These are phyloP conservation scores for Cercospora canescens DNA, from an alignment of 2,329 filamentous ascomycete genomes.

Conservation along the genomic window DNA sequence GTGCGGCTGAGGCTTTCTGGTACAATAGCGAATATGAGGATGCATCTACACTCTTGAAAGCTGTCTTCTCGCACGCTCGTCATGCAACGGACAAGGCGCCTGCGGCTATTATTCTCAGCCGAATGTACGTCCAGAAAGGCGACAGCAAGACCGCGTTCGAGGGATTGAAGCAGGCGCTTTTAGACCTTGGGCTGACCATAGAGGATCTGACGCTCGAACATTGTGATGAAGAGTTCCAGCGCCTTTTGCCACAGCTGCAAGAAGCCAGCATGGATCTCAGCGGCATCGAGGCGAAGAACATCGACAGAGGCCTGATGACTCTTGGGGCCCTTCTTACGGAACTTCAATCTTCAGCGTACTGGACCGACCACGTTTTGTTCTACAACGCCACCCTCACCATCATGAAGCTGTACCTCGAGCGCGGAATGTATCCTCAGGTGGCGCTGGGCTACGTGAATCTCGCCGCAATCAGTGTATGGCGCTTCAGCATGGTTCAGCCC, in stretches of 20 bases:
- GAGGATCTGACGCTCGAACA: constrained; percentile 69
- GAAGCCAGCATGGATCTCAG: constrained; percentile 19
- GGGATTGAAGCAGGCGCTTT: constrained; percentile 69
- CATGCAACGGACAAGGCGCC: constrained; percentile 75
- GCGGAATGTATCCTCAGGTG: constrained; percentile 68
- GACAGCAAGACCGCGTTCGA: constrained; percentile 69
- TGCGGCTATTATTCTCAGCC: constrained; percentile 79
- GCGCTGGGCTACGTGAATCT: constrained; percentile 68
- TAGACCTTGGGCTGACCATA: constrained; percentile 66
- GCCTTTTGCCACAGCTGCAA: constrained; percentile 31
- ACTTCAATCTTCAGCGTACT: constrained; percentile 55
- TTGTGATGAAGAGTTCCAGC: constrained; percentile 74
- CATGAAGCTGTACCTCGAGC: constrained; percentile 63
- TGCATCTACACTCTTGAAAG: constrained; percentile 67
- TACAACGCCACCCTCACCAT: constrained; percentile 70
- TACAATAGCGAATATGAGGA: constrained; percentile 72
- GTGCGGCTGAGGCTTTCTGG: constrained; percentile 79
- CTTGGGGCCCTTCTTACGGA: constrained; percentile 66
- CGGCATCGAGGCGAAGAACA: constrained; percentile 36
- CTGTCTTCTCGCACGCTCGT: constrained; percentile 69
- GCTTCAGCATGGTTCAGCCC: constrained; percentile 70
- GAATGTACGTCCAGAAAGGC: constrained; percentile 73
- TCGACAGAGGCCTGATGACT: constrained; percentile 58
- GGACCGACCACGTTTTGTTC: constrained; percentile 71
- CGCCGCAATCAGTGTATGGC: constrained; percentile 64